Evolutionary conservation across 768 basidiomycete species (phyloP), one percentile per base, ranked within the genome.

Genomic region (Panaeolus cyanescens): DNA sequence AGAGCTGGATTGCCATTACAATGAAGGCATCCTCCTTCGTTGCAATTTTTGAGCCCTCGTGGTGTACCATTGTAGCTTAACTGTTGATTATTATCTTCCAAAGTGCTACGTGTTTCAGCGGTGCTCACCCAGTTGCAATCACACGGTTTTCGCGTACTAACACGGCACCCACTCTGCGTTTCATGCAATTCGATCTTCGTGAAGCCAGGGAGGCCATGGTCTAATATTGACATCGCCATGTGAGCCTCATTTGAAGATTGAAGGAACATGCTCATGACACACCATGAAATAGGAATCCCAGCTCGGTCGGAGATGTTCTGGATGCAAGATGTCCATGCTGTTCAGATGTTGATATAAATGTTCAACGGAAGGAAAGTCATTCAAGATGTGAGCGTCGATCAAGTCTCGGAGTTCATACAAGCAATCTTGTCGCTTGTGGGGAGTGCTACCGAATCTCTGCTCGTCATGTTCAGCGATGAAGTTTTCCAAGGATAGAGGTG

Each of bases 241-340:
- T 31, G 37, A 50, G 20, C 22, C 34, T 34, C 22, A n/a, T 31
- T 22, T 4, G 19, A 25, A n/a, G n/a, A n/a, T n/a, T n/a, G n/a
- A 28, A 17, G 54, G 37, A 22, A 20, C 30, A 20, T 19, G 28
- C 13, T 1, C 22, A 1, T 54, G 60, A 59, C 82, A 61, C 61
- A 91, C 94, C 96, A 99, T 99, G 73, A 99, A 99, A 74, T 99
- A 99, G 0, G 89, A 86, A 71, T 99, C 96, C 96, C 96, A 99
- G 15, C 84, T 83, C 2, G 96, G 96, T 53, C 96, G 81, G 30
- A 97, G 74, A 59, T 93, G 85, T 67, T 92, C 88, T 1, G 83
- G 75, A 69, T 95, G 83, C 32, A 88, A 69, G 6, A 98, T 73
- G 70, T 96, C 79, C 37, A 96, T 66, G 2, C 76, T 70, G 61